phyloP scores from a whole-genome alignment of 345 rosid species.

The Excoecaria cochinchinensis region DNA sequence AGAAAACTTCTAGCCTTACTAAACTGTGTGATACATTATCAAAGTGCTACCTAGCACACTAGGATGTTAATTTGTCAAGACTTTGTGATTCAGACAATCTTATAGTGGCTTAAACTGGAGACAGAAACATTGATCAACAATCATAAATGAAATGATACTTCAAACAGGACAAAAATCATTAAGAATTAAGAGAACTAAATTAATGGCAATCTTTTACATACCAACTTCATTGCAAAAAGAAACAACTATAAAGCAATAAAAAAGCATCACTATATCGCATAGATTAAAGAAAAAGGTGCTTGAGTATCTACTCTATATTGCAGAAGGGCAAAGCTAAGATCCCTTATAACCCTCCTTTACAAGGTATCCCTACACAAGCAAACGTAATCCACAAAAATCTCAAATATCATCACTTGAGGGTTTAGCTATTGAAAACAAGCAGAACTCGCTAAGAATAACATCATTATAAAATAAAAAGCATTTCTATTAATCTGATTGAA shows the following conservation, averaged over 20 bases:
- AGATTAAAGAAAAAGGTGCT: not conserved
- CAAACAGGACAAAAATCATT: not conserved
- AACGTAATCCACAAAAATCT: not conserved
- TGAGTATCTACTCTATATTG: not conserved
- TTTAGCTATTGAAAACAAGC: not conserved
- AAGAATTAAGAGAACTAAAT: not conserved
- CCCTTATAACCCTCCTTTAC: not conserved
- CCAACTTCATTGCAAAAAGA: not conserved
- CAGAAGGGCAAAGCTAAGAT: not conserved
- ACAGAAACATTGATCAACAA: not conserved
- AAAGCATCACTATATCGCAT: not conserved
- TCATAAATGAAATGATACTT: not conserved
- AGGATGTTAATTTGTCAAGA: not conserved
- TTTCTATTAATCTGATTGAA: not conserved
- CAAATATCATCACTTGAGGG: not conserved
- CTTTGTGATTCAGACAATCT: not conserved
- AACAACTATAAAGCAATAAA: not conserved
- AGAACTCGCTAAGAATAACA: not conserved
- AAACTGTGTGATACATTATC: not conserved
- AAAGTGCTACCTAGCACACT: not conserved
- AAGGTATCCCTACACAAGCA: not conserved
- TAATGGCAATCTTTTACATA: not conserved
- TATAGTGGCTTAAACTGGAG: not conserved
- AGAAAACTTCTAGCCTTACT: not conserved
- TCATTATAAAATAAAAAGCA: not conserved